Evolutionary conservation across 768 basidiomycete species (phyloP), one percentile per base, ranked within the genome.

Genomic region (Neoboletus brunneissimus): DNA sequence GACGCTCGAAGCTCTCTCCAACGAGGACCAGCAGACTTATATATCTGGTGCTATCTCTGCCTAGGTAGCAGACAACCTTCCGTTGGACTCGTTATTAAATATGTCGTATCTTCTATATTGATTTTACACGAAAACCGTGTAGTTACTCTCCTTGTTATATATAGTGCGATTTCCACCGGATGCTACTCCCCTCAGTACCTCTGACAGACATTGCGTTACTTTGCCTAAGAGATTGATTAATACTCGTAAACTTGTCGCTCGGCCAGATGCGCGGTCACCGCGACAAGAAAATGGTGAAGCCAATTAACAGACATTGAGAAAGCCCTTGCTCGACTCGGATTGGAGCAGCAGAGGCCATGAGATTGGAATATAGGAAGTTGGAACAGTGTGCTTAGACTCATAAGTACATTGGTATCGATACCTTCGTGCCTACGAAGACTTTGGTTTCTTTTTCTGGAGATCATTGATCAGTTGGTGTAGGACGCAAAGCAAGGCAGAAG

Each of bases 1-100:
- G 70, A 69, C 80, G 6, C 78, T 91, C 20, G 89, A 91, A 72
- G 86, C 86, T 16, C 76, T 90, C 22, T 91, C 89, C 12, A 83
- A 85, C 64, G 89, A 91, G 67, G 73, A 79, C 12, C 88, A 90
- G 59, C 75, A 84, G 0, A 73, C 76, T 31, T 90, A 89, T 70
- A 74, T 88, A 35, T 27, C 64, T 43, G 68, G 61, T 41, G 51
- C 58, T 20, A 5, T 55, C 38, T 37, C 45, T 22, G 60, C 57
- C 5, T 69, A 65, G 60, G 16, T 11, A 2, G 35, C 40, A 42
- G 48, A 32, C 37, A 37, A 2, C 2, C 20, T 47, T 8, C 9
- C 8, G 6, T 41, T 34, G 45, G 31, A 48, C 35, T 51, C 7
- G 11, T 55, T 35, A 43, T 48, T n/a, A 20, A n/a, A 20, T 38